Conservation (phyloP, 2,329 filamentous ascomycete species). For the Drechslerella dactyloides region DNA sequence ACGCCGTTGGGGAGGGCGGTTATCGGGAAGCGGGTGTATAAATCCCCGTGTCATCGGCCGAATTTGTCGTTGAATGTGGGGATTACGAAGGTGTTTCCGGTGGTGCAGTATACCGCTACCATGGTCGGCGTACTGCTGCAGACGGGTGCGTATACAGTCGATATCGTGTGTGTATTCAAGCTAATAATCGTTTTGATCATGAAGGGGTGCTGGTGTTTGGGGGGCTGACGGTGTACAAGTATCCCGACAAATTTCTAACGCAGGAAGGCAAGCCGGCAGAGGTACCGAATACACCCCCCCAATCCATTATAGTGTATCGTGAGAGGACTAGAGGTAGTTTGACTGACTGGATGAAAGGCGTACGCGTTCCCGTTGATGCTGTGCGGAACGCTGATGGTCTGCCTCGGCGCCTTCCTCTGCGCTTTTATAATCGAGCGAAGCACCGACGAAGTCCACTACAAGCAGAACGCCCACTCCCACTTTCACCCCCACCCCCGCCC, state of each 20-base stretch:
- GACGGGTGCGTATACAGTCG: constrained; percentile 6
- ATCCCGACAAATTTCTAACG: constrained; percentile 6
- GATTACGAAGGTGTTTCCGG: constrained; percentile 22
- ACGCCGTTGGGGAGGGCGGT: constrained; percentile 3
- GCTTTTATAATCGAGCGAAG: constrained; percentile 57
- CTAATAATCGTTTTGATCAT: background rate
- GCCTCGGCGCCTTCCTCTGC: constrained; percentile 56
- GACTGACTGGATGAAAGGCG: too few relatives aligned
- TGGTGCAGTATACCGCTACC: constrained; percentile 29
- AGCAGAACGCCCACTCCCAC: too few relatives aligned
- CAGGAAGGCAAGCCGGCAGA: constrained; percentile 13
- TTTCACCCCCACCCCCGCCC: too few relatives aligned
- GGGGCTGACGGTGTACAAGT: constrained; percentile 19
- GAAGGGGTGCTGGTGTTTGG: constrained; percentile 18
- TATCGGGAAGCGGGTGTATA: constrained; percentile 21
- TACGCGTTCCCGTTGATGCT: constrained; percentile 55
- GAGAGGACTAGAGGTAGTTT: too few relatives aligned
- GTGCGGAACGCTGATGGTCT: constrained; percentile 55
- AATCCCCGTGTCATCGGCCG: constrained; percentile 34
- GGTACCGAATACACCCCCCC: background rate
- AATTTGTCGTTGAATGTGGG: constrained; percentile 49
- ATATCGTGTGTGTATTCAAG: background rate
- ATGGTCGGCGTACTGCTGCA: constrained; percentile 23
- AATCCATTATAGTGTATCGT: too few relatives aligned
- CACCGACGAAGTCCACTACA: constrained; percentile 52